Evolutionary conservation across 768 basidiomycete genomes (phyloP), one percentile per base, ranked within the genome.

Genomic region (Pisolithus tinctorius): DNA sequence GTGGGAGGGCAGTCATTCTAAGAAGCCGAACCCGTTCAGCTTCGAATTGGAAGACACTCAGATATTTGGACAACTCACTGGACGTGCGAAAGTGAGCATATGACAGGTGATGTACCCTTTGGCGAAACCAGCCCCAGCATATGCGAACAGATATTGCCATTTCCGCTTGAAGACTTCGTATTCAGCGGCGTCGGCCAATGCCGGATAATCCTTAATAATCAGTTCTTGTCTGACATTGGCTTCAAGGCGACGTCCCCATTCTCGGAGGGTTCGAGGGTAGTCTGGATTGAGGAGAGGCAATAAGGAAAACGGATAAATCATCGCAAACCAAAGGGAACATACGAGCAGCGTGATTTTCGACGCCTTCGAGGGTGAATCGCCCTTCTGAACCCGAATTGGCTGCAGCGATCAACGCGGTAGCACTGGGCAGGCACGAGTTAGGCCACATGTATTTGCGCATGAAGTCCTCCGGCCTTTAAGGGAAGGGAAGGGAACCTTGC

Each of bases 381-480:
- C 84, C 83, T 55, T 84, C 76, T 20, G 89, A 82, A 23, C 80
- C 84, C 1, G 76, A 69, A 47, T 86, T 79, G 9, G 89, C 84
- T 37, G 83, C 82, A 47, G 82, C 79, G 50, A 90, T 80, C 47
- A 93, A 75, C n/a, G 82, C 81, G 0, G 88, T 88, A 17, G 92
- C 86, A 53, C 86, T 90, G 2, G 93, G 92, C 25, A 94, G 74
- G 69, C 88, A 92, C 2, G 86, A 86, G 63, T 89, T 89, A 16
- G 87, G 87, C 87, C 87, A 90, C 84, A 90, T 90, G 66, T 90
- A 90, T 52, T 81, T 80, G 43, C 87, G 80, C 86, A 88, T 88
- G 68, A 90, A 90, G 63, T 90, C 87, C 62, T 88, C 85, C 14
- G 86, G 78, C 67, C 85, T 78, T 47, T 20, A 29, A 13, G 45